Base-by-base conservation (phyloP, 2,329 filamentous ascomycete genomes). In the Fusarium domesticum region DNA sequence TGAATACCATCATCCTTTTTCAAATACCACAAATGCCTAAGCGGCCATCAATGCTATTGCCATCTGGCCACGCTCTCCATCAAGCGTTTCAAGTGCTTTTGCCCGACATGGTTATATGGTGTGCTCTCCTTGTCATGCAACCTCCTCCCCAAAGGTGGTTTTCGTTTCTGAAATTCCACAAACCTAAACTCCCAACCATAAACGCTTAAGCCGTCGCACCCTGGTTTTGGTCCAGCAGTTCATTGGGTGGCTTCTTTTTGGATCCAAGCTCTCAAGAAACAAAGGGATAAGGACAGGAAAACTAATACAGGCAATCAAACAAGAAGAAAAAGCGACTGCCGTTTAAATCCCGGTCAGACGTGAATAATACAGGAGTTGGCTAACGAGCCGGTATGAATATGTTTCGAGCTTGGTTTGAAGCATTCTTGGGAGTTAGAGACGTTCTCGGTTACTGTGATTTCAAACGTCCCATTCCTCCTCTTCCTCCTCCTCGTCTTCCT, bases 391-490 rank as follows among this genome's bases (percentile, higher is more conserved):
- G 16, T 33, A n/a, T 15, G 35, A 30, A 19, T 16, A n/a, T n/a
- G n/a, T n/a, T n/a, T n/a, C n/a, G n/a, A n/a, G n/a, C n/a, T n/a
- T n/a, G n/a, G 28, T 46, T 20, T 12, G 28, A 11, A 30, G n/a
- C 18, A 7, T n/a, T 34, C 15, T 41, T 39, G 32, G 4, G 4
- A 12, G 4, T 3, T 39, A 31, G 18, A 14, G 4, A 18, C 15
- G 5, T 35, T n/a, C 38, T 16, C 5, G n/a, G 28, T 35, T 18
- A 19, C 18, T 30, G 15, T 23, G 20, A 20, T 17, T 52, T 65
- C 65, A 77, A 42, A 78, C 75, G 40, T 78, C 75, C 76, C 75
- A 78, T 58, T 78, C 75, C 49, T 71, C 66, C 52, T 74, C 23
- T 8, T 11, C 69, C 45, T 68, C 43, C 17, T 36, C 64, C 35